These are phyloP conservation scores for Mycena olivaceomarginata DNA, from an alignment of 768 basidiomycete genomes.

Conservation along the genomic window DNA sequence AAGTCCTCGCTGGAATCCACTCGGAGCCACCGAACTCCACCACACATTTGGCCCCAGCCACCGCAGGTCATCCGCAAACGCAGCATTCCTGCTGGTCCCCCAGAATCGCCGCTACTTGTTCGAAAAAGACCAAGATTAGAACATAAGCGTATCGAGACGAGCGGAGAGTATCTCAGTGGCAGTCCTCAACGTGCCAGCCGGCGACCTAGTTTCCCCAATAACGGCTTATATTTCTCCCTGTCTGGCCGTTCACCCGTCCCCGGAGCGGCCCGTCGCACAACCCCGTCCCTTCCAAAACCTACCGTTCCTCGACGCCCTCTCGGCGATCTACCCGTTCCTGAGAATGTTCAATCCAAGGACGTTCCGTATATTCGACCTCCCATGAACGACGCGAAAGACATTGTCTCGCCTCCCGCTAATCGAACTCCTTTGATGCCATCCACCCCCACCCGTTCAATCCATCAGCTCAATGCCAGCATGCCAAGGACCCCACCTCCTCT, in stretches of 20 bases:
- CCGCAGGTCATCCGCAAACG: slow-evolving; percentile 37
- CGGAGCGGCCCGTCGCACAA: neutral
- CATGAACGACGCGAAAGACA: neutral
- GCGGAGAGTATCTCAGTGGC: neutral
- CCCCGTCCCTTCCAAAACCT: slow-evolving; percentile 14
- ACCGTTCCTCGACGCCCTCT: slow-evolving; percentile 44
- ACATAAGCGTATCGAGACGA: slow-evolving; percentile 3
- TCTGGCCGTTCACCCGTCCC: slow-evolving; percentile 5
- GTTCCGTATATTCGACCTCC: neutral
- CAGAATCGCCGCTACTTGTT: slow-evolving; percentile 29
- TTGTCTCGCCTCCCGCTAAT: neutral
- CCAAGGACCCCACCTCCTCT: slow-evolving; percentile 10
- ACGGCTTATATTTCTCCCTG: neutral
- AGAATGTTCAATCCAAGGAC: neutral
- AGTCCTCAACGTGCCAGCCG: slow-evolving; percentile 11
- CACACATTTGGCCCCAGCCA: slow-evolving; percentile 23
- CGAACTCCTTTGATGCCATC: slow-evolving; percentile 5
- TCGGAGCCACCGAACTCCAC: slow-evolving; percentile 22
- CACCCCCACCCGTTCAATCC: neutral
- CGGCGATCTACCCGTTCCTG: slow-evolving; percentile 41
- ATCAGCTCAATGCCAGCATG: neutral
- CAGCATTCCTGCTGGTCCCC: slow-evolving; percentile 32
- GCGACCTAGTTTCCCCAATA: slow-evolving; percentile 6
- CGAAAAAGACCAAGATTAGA: slow-evolving; percentile 39
- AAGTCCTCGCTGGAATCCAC: slow-evolving; percentile 33